Evolutionary conservation across 2,329 filamentous ascomycete genomes (phyloP).

Genomic region (Trichoderma lentiforme): DNA sequence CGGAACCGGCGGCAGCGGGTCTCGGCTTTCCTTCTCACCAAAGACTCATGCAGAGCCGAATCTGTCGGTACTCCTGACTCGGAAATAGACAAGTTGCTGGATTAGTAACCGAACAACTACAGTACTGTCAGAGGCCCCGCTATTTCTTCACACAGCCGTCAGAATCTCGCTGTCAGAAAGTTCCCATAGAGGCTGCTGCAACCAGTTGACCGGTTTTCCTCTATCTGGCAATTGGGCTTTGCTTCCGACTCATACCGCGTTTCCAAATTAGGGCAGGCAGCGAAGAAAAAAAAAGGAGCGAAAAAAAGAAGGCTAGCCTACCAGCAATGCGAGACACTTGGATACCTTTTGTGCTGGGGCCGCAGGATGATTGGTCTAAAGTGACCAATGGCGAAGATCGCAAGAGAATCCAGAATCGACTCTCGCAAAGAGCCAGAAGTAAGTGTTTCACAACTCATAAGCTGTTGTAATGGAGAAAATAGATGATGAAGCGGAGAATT

Average conservation of each 20-base stretch:
- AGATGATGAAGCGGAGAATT: neutral
- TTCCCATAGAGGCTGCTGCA: neutral
- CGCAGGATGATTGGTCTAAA: conserved; percentile 5
- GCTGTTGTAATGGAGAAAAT: too few species aligned
- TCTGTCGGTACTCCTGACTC: neutral
- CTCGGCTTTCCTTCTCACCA: neutral
- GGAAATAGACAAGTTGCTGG: neutral
- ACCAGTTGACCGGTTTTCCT: neutral
- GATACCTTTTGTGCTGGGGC: neutral
- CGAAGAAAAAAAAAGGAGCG: neutral
- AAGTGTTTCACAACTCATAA: neutral
- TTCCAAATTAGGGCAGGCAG: neutral
- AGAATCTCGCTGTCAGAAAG: neutral
- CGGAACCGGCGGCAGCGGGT: neutral
- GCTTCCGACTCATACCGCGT: neutral
- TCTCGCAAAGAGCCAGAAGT: neutral
- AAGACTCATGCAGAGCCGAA: neutral
- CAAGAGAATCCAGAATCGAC: neutral
- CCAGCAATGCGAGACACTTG: neutral
- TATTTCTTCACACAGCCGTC: neutral
- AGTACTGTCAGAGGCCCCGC: neutral
- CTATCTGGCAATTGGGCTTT: neutral
- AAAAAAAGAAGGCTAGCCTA: neutral
- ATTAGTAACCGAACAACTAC: neutral
- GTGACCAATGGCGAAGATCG: neutral